These are phyloP conservation scores for Amylocystis lapponica DNA, from an alignment of 768 basidiomycete genomes.

Conservation along the genomic window DNA sequence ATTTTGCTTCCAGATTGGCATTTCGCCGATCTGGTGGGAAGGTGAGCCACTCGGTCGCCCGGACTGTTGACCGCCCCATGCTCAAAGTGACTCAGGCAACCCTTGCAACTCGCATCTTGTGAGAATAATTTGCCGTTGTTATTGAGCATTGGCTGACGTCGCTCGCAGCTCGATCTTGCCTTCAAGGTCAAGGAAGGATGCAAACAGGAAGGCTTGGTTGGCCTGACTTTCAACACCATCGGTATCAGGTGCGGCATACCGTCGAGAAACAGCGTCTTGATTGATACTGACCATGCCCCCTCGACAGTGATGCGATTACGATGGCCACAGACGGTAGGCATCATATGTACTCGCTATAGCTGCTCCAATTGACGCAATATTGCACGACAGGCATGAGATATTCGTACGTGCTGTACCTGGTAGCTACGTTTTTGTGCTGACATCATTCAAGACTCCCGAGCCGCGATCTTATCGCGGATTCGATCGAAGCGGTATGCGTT, in stretches of 20 bases:
- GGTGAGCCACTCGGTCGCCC: constrained; percentile 36
- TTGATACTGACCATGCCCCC: neutral
- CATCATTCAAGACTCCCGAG: constrained; percentile 51
- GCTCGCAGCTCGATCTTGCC: constrained; percentile 64
- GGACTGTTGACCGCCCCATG: constrained; percentile 2
- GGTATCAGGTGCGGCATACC: constrained; percentile 59
- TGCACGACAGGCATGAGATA: constrained; percentile 90
- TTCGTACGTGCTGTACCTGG: constrained; percentile 46
- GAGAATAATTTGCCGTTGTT: too few species aligned
- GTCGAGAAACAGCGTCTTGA: neutral
- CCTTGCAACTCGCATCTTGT: constrained; percentile 84
- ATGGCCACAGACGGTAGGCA: constrained; percentile 82
- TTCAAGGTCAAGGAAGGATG: constrained; percentile 80
- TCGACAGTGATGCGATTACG: constrained; percentile 72
- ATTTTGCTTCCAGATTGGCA: constrained; percentile 57
- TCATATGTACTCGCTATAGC: neutral
- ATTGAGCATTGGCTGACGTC: neutral
- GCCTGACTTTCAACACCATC: constrained; percentile 79
- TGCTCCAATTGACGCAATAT: neutral
- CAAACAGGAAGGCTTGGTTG: constrained; percentile 73
- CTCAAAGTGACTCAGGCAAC: constrained; percentile 45
- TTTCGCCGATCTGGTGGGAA: constrained; percentile 91
- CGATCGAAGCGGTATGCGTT: constrained; percentile 71
- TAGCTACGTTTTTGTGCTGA: neutral
- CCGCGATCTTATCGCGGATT: constrained; percentile 87